These are phyloP conservation scores for Phaeosphaeriaceae sp. DNA, from an alignment of 2,329 filamentous ascomycete species.

Conservation along the genomic window DNA sequence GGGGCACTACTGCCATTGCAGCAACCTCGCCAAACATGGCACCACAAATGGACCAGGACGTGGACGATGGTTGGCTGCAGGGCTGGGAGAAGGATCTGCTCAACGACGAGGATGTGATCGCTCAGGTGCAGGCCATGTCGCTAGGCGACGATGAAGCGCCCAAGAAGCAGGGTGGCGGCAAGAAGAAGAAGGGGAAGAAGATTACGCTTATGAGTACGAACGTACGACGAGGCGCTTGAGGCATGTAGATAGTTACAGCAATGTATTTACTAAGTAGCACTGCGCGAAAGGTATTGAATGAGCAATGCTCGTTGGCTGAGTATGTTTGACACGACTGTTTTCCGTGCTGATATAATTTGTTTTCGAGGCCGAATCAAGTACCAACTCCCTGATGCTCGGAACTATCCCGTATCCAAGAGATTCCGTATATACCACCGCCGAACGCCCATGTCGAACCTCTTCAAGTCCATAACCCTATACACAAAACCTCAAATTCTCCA, in stretches of 20 bases:
- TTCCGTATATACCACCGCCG: too few species aligned
- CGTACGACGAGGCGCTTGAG: constrained; percentile 61
- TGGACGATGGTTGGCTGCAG: constrained; percentile 85
- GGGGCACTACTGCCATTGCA: constrained; percentile 80
- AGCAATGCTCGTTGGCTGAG: neutral
- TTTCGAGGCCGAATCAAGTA: neutral
- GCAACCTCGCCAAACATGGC: constrained; percentile 63
- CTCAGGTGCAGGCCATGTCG: constrained; percentile 55
- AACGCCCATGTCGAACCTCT: too few species aligned
- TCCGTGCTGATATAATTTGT: neutral
- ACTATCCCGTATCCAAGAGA: too few species aligned
- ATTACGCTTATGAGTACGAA: constrained; percentile 74
- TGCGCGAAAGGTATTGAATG: constrained; percentile 31
- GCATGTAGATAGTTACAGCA: constrained; percentile 13
- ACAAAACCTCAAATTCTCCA: too few species aligned
- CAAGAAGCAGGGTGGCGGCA: constrained; percentile 52
- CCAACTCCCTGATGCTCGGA: too few species aligned
- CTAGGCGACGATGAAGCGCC: constrained; percentile 35
- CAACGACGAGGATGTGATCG: constrained; percentile 62
- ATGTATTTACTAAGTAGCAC: constrained; percentile 29
- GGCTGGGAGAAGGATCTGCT: constrained; percentile 81
- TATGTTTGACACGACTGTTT: neutral
- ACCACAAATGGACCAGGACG: constrained; percentile 47
- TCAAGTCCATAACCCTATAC: too few species aligned
- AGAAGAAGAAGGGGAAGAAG: constrained; percentile 72